These are phyloP conservation scores for Penicillium sp. DNA, from an alignment of 2,329 filamentous ascomycete genomes.

Conservation along the genomic window DNA sequence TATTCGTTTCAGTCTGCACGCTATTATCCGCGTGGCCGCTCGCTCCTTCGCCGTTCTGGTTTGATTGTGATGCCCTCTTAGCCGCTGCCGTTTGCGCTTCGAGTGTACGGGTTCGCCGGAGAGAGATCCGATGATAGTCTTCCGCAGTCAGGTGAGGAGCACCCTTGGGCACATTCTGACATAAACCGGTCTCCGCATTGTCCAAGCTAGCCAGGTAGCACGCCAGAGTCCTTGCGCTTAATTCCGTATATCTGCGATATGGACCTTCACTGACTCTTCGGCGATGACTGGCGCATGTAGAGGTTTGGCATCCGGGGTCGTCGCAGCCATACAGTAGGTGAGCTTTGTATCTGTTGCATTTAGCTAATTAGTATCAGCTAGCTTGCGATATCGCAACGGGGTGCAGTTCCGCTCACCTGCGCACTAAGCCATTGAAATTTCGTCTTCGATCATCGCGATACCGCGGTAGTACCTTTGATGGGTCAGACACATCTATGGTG, in stretches of 20 bases:
- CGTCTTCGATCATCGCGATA: conserved; percentile 41
- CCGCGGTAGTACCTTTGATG: conserved; percentile 37
- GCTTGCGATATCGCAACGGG: background rate
- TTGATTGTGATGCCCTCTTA: background rate
- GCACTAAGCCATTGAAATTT: conserved; percentile 59
- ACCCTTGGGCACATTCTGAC: conserved; percentile 46
- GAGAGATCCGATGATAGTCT: conserved; percentile 28
- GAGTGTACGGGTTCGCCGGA: conserved; percentile 33
- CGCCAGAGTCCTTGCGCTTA: conserved; percentile 77
- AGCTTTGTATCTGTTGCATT: conserved; percentile 60
- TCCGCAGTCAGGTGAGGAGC: conserved; percentile 27
- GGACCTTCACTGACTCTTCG: conserved; percentile 65
- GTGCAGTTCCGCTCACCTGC: conserved; percentile 51
- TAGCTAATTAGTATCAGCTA: conserved; percentile 6
- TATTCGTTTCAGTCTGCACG: background rate
- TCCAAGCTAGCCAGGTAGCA: conserved; percentile 76
- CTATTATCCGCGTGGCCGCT: background rate
- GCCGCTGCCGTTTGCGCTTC: conserved; percentile 15
- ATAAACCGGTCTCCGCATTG: conserved; percentile 68
- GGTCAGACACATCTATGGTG: conserved; percentile 40
- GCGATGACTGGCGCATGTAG: conserved; percentile 77
- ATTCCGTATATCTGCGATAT: conserved; percentile 71
- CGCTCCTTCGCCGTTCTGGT: background rate
- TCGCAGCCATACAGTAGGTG: conserved; percentile 82
- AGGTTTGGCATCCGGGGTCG: conserved; percentile 62